These are phyloP conservation scores for Dinochytrium kinnereticum DNA, from an alignment of 371 early-diverging fungal genomes.

Conservation along the genomic window DNA sequence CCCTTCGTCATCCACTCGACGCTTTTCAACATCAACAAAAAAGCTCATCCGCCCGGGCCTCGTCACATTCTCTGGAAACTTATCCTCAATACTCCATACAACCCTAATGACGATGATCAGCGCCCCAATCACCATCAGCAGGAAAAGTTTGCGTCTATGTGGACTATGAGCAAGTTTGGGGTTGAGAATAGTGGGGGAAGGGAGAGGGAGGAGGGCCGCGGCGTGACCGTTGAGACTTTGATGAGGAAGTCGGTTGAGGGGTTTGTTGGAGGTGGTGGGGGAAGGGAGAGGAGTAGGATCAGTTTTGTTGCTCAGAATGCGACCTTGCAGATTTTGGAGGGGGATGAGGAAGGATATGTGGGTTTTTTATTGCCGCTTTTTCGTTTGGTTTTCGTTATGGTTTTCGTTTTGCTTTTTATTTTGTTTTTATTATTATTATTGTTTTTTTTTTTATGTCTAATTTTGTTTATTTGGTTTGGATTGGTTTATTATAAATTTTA, in stretches of 20 bases:
- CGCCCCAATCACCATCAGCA: background rate
- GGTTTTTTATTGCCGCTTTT: background rate
- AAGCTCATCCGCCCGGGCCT: background rate
- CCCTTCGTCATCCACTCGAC: background rate
- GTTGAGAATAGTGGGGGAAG: conserved; percentile 5
- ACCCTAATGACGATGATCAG: background rate
- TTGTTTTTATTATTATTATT: too few relatives aligned
- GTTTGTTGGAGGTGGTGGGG: background rate
- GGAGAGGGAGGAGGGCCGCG: background rate
- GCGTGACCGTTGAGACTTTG: background rate
- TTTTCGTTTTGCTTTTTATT: too few relatives aligned
- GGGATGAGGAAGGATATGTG: background rate
- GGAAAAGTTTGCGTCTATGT: conserved; percentile 22
- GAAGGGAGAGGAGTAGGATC: conserved; percentile 2
- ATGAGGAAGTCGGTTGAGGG: conserved; percentile 1
- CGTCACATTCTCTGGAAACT: conserved; percentile 24
- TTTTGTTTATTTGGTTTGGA: too few relatives aligned
- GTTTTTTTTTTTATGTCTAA: background rate
- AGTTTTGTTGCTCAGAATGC: conserved; percentile 9
- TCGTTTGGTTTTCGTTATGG: too few relatives aligned
- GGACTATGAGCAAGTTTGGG: conserved; percentile 32
- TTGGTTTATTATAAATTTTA: too few relatives aligned
- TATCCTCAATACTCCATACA: conserved; percentile 21
- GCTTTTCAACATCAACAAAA: background rate
- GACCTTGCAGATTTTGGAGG: conserved; percentile 10